Percentiles rank a stretch among this genome's conserved stretches.
These are phyloP conservation scores for Leucaena leucocephala DNA, from an alignment of 306 rosid genomes.

Conservation along the genomic window DNA sequence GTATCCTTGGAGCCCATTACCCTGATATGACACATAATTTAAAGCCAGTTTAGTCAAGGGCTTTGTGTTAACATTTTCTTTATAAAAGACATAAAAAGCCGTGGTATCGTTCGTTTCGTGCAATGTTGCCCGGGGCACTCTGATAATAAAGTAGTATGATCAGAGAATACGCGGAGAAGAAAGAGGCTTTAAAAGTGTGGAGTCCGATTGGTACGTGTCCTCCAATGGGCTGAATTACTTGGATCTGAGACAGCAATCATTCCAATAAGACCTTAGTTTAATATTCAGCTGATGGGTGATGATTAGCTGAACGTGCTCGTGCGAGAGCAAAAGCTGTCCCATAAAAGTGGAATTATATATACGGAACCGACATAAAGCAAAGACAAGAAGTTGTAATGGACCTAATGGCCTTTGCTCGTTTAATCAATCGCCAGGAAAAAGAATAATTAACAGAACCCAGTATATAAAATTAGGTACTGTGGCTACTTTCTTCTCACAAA, in stretches of 20 bases:
- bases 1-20: slow-evolving; percentile 35
- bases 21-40: not conserved
- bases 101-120: not conserved
- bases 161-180: not conserved
- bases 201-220: slow-evolving; percentile 25
- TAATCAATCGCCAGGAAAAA: not conserved
- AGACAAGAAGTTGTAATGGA: slow-evolving; percentile 36
- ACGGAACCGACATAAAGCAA: slow-evolving; percentile 38
- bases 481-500: not conserved
- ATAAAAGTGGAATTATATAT: slow-evolving; percentile 32
- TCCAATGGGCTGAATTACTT: slow-evolving; percentile 33
- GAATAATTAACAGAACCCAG: not conserved
- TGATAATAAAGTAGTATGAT: not conserved
- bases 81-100: not conserved
- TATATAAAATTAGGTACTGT: not conserved
- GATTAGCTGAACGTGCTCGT: slow-evolving; percentile 39
- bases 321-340: slow-evolving; percentile 38
- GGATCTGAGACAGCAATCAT: slow-evolving; percentile 38
- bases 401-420: not conserved
- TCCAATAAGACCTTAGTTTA: slow-evolving; percentile 30
- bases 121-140: not conserved
- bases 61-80: slow-evolving; percentile 21
- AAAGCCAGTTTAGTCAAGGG: slow-evolving; percentile 33
- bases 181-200: not conserved
- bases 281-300: slow-evolving; percentile 31